Conservation (phyloP, 1,139 yeast genomes). For the Pichia inconspicua region DNA sequence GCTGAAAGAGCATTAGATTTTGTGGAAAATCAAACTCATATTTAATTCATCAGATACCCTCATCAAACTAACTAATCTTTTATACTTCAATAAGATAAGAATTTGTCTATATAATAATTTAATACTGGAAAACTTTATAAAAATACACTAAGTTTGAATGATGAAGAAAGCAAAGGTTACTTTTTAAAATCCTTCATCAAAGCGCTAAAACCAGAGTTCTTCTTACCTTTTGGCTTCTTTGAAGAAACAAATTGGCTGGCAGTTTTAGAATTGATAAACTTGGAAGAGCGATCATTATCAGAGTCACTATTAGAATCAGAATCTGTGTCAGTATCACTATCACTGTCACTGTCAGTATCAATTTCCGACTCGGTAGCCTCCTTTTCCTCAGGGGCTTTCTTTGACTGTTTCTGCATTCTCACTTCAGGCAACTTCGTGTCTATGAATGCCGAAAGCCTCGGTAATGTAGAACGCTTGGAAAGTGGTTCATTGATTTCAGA, state of each 20-base stretch:
- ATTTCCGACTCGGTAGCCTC: constrained; percentile 18
- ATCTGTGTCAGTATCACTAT: constrained; percentile 19
- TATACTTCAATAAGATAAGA: background rate
- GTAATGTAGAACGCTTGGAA: constrained; percentile 31
- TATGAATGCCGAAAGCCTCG: constrained; percentile 50
- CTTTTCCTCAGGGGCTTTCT: constrained; percentile 4
- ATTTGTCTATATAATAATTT: background rate
- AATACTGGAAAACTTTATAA: background rate
- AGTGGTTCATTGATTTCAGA: background rate
- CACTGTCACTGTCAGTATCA: constrained; percentile 21
- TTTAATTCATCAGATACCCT: constrained; percentile 2
- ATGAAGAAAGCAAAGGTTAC: constrained; percentile 4
- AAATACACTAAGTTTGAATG: background rate
- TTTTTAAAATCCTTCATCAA: constrained; percentile 44
- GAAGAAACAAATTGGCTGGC: constrained; percentile 33
- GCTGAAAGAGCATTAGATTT: constrained; percentile 71
- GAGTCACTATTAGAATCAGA: constrained; percentile 20
- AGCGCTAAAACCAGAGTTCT: constrained; percentile 43
- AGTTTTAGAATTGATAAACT: constrained; percentile 34
- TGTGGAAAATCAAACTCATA: constrained; percentile 53
- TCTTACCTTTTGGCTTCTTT: constrained; percentile 29
- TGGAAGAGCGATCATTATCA: constrained; percentile 20
- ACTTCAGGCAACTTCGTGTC: constrained; percentile 57
- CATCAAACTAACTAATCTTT: too few species aligned
- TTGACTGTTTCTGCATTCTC: constrained; percentile 28